These are phyloP conservation scores for Ulmus americana DNA, from an alignment of 331 rosid species.

Conservation along the genomic window DNA sequence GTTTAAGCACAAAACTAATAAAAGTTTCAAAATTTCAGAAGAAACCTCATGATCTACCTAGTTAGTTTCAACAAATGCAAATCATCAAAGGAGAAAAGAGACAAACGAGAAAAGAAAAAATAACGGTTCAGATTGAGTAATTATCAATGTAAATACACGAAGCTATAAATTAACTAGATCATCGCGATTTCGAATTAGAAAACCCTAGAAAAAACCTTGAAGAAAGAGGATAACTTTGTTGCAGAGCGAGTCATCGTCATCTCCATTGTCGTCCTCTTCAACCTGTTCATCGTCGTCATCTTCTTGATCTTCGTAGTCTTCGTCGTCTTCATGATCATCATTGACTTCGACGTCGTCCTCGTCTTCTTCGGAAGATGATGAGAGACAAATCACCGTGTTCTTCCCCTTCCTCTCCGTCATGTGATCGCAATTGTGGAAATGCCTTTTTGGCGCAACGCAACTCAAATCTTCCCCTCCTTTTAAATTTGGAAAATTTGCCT, in stretches of 20 bases:
- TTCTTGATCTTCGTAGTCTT: constrained; percentile 1
- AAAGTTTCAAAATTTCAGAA: too few species aligned
- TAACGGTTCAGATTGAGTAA: too few species aligned
- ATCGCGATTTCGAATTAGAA: neutral
- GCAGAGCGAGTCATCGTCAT: constrained; percentile 35
- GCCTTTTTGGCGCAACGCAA: too few species aligned
- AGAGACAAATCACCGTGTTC: constrained; percentile 28
- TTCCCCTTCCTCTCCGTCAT: constrained; percentile 24
- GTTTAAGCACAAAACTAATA: too few species aligned
- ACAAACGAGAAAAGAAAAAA: too few species aligned
- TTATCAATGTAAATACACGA: too few species aligned
- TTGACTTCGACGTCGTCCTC: constrained; percentile 1
- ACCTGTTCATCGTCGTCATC: neutral
- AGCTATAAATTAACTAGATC: too few species aligned
- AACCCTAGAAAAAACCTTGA: constrained; percentile 31
- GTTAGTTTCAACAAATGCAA: neutral
- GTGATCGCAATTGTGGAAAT: neutral
- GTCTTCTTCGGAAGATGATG: constrained; percentile 33
- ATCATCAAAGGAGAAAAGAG: neutral
- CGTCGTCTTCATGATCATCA: neutral
- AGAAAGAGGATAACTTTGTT: constrained; percentile 35
- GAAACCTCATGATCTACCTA: too few species aligned
- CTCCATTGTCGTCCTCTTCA: constrained; percentile 21
- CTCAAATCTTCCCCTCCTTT: too few species aligned
- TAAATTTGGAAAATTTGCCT: too few species aligned